Conservation (phyloP, 352 stramenopile species). For the Globisporangium mamillatum region DNA sequence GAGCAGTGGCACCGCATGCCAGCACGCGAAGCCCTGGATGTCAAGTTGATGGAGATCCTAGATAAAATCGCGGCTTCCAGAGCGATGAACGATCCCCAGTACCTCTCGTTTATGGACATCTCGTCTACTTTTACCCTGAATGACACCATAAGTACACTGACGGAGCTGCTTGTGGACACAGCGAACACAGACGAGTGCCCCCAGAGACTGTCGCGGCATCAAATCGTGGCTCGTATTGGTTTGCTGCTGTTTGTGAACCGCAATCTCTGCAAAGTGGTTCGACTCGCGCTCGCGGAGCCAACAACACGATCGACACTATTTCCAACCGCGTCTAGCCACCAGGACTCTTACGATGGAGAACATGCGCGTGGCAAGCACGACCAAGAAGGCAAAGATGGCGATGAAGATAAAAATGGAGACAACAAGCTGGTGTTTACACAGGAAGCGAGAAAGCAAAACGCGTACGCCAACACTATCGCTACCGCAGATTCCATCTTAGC, state of each 20-base stretch:
- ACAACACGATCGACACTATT: not conserved
- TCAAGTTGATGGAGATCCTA: slow-evolving; percentile 26
- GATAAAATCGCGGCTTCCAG: slow-evolving; percentile 25
- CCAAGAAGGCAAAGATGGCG: not conserved
- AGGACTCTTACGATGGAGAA: not conserved
- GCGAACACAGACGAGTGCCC: not conserved
- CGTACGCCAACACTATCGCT: not conserved
- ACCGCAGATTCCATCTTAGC: slow-evolving; percentile 18
- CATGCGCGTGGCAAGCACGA: not conserved
- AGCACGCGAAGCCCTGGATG: slow-evolving; percentile 15
- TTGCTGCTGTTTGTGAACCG: slow-evolving; percentile 47
- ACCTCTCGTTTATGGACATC: slow-evolving; percentile 34
- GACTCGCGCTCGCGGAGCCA: slow-evolving; percentile 29
- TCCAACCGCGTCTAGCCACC: not conserved
- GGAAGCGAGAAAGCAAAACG: not conserved
- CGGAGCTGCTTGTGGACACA: not conserved
- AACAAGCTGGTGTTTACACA: not conserved
- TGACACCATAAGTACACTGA: not conserved
- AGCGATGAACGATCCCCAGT: slow-evolving; percentile 14
- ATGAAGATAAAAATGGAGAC: not conserved
- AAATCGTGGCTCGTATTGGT: slow-evolving; percentile 29
- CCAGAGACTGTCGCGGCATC: not conserved
- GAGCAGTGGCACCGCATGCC: not conserved
- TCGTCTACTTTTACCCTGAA: slow-evolving; percentile 25
- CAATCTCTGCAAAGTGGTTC: slow-evolving; percentile 35